Conservation (phyloP, 2,329 filamentous ascomycete genomes). For the Alternaria alternata region DNA sequence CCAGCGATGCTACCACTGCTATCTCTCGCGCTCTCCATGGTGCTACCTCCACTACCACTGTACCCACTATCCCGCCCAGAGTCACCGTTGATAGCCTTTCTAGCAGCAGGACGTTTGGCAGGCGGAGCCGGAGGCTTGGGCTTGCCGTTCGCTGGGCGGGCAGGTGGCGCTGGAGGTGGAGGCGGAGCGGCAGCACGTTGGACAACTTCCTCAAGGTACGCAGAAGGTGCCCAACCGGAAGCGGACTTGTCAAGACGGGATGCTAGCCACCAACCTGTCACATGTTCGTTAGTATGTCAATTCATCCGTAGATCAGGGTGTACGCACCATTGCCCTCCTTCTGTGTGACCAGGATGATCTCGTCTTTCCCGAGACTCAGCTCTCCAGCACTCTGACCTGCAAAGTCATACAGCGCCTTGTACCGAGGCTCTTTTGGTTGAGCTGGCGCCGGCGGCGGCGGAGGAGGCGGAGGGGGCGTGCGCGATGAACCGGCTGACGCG, state of each 20-base stretch:
- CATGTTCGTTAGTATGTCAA: conserved; percentile 25
- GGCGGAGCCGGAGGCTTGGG: conserved; percentile 79
- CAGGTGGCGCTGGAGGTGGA: conserved; percentile 55
- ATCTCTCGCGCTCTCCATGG: conserved; percentile 49
- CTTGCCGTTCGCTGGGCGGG: conserved; percentile 73
- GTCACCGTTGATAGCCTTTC: conserved; percentile 70
- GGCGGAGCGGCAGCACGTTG: conserved; percentile 65
- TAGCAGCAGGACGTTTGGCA: conserved; percentile 76
- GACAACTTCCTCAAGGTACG: conserved; percentile 84
- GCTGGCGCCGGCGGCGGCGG: conserved; percentile 69
- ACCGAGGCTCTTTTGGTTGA: conserved; percentile 74
- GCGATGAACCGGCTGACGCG: conserved; percentile 52
- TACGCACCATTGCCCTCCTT: conserved; percentile 91
- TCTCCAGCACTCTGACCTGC: conserved; percentile 84
- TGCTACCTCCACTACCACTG: conserved; percentile 51
- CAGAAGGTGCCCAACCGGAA: conserved; percentile 94
- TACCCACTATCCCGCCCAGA: conserved; percentile 71
- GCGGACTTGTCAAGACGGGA: conserved; percentile 72
- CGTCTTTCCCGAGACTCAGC: conserved; percentile 78
- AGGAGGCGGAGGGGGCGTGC: conserved; percentile 58
- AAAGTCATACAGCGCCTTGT: conserved; percentile 94
- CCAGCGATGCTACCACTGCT: conserved; percentile 57
- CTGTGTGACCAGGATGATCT: conserved; percentile 87
- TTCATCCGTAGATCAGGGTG: background rate
- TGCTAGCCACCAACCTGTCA: conserved; percentile 91